Evolutionary conservation across 2,329 filamentous ascomycete genomes (phyloP).

Genomic region (Neonectria ditissima): DNA sequence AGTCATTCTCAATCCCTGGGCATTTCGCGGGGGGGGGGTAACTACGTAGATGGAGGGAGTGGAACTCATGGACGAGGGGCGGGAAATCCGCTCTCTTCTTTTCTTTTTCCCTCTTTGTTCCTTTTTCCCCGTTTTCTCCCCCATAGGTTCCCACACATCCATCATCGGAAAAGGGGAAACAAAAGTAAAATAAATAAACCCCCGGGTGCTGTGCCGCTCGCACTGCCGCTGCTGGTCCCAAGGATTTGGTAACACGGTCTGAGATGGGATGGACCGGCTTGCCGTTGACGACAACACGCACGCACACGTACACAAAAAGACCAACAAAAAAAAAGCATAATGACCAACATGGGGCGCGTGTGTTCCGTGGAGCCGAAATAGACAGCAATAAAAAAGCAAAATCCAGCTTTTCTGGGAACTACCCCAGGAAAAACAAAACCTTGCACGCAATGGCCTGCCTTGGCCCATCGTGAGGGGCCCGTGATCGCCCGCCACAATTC

Average conservation of each 20-base stretch:
- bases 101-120: neutral
- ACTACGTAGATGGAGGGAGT: neutral
- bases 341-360: slow-evolving; percentile 11
- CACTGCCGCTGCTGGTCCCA: slow-evolving; percentile 27
- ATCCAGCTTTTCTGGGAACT: slow-evolving; percentile 20
- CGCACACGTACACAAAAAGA: too few relatives aligned
- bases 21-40: slow-evolving; percentile 5
- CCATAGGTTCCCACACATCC: too few relatives aligned
- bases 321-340: neutral
- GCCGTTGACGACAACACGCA: slow-evolving; percentile 33
- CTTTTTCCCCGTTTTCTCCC: neutral
- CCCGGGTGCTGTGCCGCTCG: neutral
- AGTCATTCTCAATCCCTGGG: neutral
- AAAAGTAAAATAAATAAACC: too few relatives aligned
- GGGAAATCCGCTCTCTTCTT: too few relatives aligned
- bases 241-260: slow-evolving; percentile 30
- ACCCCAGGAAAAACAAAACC: slow-evolving; percentile 41
- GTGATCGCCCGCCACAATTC: slow-evolving; percentile 43
- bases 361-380: slow-evolving; percentile 20
- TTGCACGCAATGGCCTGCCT: slow-evolving; percentile 17
- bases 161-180: neutral
- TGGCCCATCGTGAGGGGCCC: slow-evolving; percentile 24
- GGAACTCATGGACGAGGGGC: neutral
- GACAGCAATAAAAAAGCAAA: slow-evolving; percentile 36
- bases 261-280: slow-evolving; percentile 31